A percentile compares a stretch with the other conserved stretches of the same genome.
These are phyloP conservation scores for Plasmodium cynomolgi DNA, from an alignment of 169 alveolate genomes.

Conservation along the genomic window DNA sequence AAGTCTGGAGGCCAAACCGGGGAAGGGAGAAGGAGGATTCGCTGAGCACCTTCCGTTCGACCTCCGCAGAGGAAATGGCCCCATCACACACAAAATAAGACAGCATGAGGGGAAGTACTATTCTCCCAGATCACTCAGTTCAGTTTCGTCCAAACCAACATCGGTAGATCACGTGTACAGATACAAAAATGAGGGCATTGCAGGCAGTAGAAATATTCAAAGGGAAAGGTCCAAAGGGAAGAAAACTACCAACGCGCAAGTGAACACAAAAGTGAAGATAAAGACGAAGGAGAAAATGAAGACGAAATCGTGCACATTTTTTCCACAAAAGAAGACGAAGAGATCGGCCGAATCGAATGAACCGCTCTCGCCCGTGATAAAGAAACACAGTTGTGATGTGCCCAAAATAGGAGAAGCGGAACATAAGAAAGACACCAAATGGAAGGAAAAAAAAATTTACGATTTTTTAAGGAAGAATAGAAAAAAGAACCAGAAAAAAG, in stretches of 20 bases:
- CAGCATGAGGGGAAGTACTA: not conserved
- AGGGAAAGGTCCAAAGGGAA: not conserved
- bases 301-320: not conserved
- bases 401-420: not conserved
- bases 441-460: slow-evolving; percentile 11
- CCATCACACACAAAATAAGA: slow-evolving; percentile 3
- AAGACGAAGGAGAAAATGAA: not conserved
- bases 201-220: not conserved
- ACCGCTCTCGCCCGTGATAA: not conserved
- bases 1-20: not conserved
- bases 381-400: not conserved
- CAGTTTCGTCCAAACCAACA: slow-evolving; percentile 15
- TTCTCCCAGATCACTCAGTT: slow-evolving; percentile 3
- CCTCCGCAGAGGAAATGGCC: not conserved
- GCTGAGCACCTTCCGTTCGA: not conserved
- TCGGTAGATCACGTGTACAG: not conserved
- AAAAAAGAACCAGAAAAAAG: slow-evolving; percentile 10
- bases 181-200: slow-evolving; percentile 4
- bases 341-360: not conserved
- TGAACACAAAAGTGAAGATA: not conserved
- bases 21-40: not conserved
- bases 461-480: slow-evolving; percentile 4
- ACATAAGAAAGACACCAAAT: not conserved
- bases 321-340: not conserved
- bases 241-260: not conserved